A percentile compares a stretch with the other conserved stretches of the same genome.
These are phyloP conservation scores for Lycium barbarum DNA, from an alignment of 257 asterid species.

Conservation along the genomic window DNA sequence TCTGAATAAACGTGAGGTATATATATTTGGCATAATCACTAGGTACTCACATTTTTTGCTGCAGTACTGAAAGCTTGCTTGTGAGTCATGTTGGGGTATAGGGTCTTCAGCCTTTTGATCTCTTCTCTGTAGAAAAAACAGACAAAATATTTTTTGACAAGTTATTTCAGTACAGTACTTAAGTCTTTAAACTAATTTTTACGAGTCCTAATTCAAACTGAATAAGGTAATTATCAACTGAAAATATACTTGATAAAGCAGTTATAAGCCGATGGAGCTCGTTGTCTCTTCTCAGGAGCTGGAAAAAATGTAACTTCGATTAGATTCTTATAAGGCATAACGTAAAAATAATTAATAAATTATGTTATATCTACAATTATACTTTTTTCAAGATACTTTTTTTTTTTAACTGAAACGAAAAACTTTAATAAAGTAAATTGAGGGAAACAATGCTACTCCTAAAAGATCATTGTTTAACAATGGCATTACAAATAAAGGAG, in stretches of 20 bases:
- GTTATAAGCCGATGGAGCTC: slow-evolving; percentile 85
- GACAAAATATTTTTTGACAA: not conserved
- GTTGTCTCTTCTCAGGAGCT: slow-evolving; percentile 81
- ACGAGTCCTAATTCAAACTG: not conserved
- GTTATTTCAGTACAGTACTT: not conserved
- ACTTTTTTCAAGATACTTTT: not conserved
- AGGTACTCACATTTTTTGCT: slow-evolving; percentile 72
- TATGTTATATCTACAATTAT: not conserved
- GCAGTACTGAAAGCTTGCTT: slow-evolving; percentile 92
- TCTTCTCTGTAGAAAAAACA: slow-evolving; percentile 54
- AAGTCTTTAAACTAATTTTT: not conserved
- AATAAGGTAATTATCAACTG: not conserved
- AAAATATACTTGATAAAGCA: slow-evolving; percentile 70
- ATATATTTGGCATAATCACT: not conserved
- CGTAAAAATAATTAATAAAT: not conserved
- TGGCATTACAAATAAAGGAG: too few species aligned
- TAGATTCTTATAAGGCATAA: not conserved
- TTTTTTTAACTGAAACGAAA: too few species aligned
- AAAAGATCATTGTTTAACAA: too few species aligned
- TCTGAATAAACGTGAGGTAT: too few species aligned
- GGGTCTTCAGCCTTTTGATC: slow-evolving; percentile 73
- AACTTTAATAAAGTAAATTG: too few species aligned
- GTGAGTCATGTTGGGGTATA: slow-evolving; percentile 73
- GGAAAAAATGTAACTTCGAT: slow-evolving; percentile 14
- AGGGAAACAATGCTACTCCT: too few species aligned